A percentile compares a stretch with the other conserved stretches of the same genome.
Conservation (phyloP, 257 asterid species). For the Asclepias syriaca region DNA sequence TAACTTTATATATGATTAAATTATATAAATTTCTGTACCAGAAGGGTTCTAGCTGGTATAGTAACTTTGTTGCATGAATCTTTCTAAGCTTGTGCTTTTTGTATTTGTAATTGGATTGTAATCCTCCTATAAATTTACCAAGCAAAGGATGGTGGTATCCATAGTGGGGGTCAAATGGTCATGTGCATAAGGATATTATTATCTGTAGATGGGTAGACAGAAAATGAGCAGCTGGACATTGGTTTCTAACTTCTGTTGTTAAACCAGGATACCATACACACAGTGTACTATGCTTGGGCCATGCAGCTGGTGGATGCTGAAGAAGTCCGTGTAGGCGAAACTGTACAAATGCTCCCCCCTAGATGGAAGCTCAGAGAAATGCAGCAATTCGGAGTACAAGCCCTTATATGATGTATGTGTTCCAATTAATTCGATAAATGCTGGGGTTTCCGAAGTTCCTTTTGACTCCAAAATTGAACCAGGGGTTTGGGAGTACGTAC, state of each 20-base stretch:
- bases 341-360: constrained; percentile 34
- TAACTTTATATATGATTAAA: neutral
- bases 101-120: neutral
- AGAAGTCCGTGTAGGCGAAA: constrained; percentile 60
- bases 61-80: neutral
- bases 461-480: too few relatives aligned
- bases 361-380: constrained; percentile 94
- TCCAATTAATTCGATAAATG: neutral
- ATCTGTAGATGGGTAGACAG: too few relatives aligned
- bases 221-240: neutral
- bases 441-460: neutral
- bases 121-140: neutral
- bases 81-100: neutral
- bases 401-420: constrained; percentile 50
- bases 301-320: constrained; percentile 86
- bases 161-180: too few relatives aligned
- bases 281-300: constrained; percentile 92
- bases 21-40: neutral
- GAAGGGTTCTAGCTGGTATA: neutral
- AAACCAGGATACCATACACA: constrained; percentile 84
- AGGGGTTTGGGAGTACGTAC: too few relatives aligned
- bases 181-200: too few relatives aligned
- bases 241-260: constrained; percentile 5
- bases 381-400: constrained; percentile 82
- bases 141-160: too few relatives aligned